These are phyloP conservation scores for Neofusicoccum cordaticola DNA, from an alignment of 2,329 filamentous ascomycete species.

Conservation along the genomic window DNA sequence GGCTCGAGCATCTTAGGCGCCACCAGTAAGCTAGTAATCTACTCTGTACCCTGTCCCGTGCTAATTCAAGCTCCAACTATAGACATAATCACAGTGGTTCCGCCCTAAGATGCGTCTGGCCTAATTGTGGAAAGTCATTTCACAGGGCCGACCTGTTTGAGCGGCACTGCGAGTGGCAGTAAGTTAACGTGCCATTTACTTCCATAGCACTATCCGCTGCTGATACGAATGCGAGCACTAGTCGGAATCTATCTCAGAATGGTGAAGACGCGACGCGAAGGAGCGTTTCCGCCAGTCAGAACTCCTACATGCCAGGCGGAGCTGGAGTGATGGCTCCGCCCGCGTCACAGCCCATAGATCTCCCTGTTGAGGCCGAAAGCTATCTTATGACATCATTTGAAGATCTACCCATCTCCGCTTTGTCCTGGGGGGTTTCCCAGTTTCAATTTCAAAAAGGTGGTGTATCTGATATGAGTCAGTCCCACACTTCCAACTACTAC, in stretches of 20 bases:
- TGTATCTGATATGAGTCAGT: not conserved
- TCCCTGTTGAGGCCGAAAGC: not conserved
- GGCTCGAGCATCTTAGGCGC: too few relatives aligned
- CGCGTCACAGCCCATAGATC: not conserved
- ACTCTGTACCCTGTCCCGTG: too few relatives aligned
- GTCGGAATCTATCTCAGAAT: conserved; percentile 7
- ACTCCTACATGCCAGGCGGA: conserved; percentile 17
- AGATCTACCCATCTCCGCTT: not conserved
- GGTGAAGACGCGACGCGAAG: conserved; percentile 18
- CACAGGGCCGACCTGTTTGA: conserved; percentile 44
- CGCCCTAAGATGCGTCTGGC: conserved; percentile 39
- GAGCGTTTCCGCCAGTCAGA: conserved; percentile 26
- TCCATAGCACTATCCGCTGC: not conserved
- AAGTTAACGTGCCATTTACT: conserved; percentile 21
- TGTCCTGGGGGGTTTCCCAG: conserved; percentile 14
- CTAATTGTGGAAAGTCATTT: conserved; percentile 43
- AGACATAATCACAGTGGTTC: conserved; percentile 43
- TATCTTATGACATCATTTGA: not conserved
- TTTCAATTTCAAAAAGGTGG: not conserved
- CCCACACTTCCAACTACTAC: not conserved
- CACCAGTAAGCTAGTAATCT: too few relatives aligned
- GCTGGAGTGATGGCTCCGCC: not conserved
- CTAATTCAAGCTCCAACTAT: too few relatives aligned
- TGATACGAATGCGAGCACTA: conserved; percentile 8
- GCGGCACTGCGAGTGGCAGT: conserved; percentile 47